Percentiles rank a stretch among this genome's conserved stretches.
phyloP scores from a whole-genome alignment of 345 rosid genomes.

The Arabidopsis arenosa region DNA sequence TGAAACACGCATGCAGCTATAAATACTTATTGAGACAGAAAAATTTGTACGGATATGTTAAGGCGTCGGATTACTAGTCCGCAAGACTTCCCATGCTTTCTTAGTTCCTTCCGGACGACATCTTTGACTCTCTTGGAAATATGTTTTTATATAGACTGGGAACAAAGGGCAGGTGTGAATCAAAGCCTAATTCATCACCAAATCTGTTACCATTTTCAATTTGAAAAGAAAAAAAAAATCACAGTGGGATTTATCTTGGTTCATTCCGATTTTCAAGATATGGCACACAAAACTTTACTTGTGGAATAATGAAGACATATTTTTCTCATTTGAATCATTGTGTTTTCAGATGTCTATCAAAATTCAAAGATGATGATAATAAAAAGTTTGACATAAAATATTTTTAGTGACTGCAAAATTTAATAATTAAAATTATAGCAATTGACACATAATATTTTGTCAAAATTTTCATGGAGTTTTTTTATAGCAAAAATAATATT shows the following conservation, averaged over 20 bases:
- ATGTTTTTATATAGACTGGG: neutral
- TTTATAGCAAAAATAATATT: neutral
- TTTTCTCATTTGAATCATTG: conserved; percentile 8
- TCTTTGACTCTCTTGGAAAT: conserved; percentile 32
- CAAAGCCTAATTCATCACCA: conserved; percentile 30
- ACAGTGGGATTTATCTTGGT: conserved; percentile 23
- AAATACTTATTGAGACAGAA: conserved; percentile 23
- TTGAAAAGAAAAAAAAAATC: neutral
- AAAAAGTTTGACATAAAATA: neutral
- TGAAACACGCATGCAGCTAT: conserved; percentile 36
- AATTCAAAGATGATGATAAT: conserved; percentile 6
- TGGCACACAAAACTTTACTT: conserved; percentile 11
- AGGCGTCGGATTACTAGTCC: conserved; percentile 30
- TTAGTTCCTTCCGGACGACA: conserved; percentile 31
- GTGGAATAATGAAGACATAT: neutral
- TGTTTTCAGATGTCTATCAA: neutral
- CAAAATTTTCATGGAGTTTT: neutral
- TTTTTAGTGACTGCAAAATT: neutral
- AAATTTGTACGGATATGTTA: conserved; percentile 28
- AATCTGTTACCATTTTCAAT: conserved; percentile 14
- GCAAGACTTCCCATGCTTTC: conserved; percentile 24
- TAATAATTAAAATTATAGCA: neutral
- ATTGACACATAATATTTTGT: neutral
- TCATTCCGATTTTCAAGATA: conserved; percentile 16
- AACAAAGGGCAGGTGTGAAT: conserved; percentile 33